Evolutionary conservation across 139 green algal genomes (phyloP).

Genomic region (Ettlia oleoabundans): DNA sequence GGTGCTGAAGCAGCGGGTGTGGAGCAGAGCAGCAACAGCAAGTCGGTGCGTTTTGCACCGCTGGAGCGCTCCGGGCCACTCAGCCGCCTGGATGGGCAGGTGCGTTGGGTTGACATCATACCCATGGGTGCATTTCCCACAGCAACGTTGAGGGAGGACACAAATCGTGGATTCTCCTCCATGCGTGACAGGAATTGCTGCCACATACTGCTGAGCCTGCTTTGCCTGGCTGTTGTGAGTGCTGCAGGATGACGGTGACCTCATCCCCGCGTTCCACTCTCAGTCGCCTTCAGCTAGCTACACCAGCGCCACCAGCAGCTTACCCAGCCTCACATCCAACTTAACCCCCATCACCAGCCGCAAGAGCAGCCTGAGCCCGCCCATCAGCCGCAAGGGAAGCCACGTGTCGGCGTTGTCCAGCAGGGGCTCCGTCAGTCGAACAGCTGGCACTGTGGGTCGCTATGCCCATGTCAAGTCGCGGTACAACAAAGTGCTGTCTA

Average conservation of each 20-base stretch:
- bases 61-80: not conserved
- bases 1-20: too few species aligned
- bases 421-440: not conserved
- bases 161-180: too few species aligned
- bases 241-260: not conserved
- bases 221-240: not conserved
- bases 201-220: not conserved
- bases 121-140: too few species aligned
- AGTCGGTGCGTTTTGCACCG: conserved; percentile 4
- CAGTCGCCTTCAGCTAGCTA: not conserved
- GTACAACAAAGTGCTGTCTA: not conserved
- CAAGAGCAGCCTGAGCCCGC: conserved; percentile 10
- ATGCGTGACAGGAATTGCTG: too few species aligned
- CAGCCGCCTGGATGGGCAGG: not conserved
- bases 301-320: conserved; percentile 15
- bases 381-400: not conserved
- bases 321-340: conserved; percentile 19
- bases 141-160: too few species aligned
- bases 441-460: not conserved
- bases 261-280: conserved; percentile 6
- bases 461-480: not conserved
- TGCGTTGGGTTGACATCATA: not conserved
- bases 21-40: conserved; percentile 1
- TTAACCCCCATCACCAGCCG: not conserved
- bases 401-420: not conserved